A percentile compares a stretch with the other conserved stretches of the same genome.
These are phyloP conservation scores for Daldinia sp. DNA, from an alignment of 2,329 filamentous ascomycete genomes.

Conservation along the genomic window DNA sequence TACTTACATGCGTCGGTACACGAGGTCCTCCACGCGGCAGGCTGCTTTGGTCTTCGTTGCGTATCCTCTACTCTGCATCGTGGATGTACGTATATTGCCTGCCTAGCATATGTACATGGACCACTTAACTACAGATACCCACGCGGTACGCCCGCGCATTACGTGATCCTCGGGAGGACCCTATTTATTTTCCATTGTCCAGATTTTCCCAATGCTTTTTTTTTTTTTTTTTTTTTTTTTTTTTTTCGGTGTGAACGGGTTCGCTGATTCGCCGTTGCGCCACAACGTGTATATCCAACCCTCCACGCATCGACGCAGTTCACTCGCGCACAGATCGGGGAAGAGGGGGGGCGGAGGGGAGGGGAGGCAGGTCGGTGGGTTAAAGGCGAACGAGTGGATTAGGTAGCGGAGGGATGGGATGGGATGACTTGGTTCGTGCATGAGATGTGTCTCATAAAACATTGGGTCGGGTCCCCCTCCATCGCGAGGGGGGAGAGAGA, in stretches of 20 bases:
- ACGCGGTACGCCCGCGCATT: background rate
- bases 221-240: background rate
- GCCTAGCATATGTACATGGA: too few relatives aligned
- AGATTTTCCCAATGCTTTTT: background rate
- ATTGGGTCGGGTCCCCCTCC: background rate
- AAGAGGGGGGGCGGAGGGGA: background rate
- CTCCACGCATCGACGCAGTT: too few relatives aligned
- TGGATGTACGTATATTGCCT: too few relatives aligned
- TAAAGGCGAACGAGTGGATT: background rate
- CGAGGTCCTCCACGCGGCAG: constrained; percentile 8
- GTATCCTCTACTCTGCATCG: too few relatives aligned
- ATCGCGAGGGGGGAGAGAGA: background rate
- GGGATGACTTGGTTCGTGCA: background rate
- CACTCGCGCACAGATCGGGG: too few relatives aligned
- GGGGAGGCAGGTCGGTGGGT: too few relatives aligned
- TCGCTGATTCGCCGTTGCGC: constrained; percentile 22
- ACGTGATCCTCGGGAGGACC: constrained; percentile 18
- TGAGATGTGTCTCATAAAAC: constrained; percentile 1
- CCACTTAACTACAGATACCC: background rate
- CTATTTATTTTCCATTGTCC: background rate
- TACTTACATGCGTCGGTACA: background rate
- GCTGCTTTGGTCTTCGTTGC: background rate
- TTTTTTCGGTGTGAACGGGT: constrained; percentile 30
- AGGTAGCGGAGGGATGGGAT: background rate
- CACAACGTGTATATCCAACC: too few relatives aligned